Conservation (phyloP, 176 grass and related monocot genomes). For the Bonia amplexicaulis region DNA sequence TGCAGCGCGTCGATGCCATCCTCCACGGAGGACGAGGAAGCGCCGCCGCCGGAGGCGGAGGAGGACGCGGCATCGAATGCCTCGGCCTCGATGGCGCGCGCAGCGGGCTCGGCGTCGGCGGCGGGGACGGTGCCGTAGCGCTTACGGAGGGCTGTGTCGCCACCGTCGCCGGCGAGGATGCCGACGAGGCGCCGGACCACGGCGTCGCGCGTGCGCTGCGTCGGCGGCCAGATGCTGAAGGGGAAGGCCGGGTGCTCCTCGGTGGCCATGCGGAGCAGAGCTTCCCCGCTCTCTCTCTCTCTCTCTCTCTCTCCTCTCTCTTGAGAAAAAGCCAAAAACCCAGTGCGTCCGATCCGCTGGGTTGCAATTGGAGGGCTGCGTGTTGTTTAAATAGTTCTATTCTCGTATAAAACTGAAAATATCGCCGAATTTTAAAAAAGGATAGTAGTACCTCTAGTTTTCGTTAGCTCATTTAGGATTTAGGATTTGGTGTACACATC, state of each 20-base stretch:
- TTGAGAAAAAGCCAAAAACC: too few species aligned
- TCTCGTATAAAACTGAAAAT: too few species aligned
- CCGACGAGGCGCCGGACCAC: conserved; percentile 75
- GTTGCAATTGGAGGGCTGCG: too few species aligned
- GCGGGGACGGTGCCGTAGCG: conserved; percentile 63
- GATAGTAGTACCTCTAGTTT: too few species aligned
- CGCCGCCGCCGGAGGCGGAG: neutral
- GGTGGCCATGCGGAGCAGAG: conserved; percentile 24
- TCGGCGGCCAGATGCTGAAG: conserved; percentile 95
- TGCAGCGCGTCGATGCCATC: conserved; percentile 73
- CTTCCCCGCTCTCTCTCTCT: too few species aligned
- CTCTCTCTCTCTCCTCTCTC: too few species aligned
- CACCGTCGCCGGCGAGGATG: conserved; percentile 44
- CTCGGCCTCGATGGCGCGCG: conserved; percentile 70
- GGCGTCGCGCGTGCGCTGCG: conserved; percentile 78
- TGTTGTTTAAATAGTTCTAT: too few species aligned
- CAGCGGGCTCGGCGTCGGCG: conserved; percentile 48
- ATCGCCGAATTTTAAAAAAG: too few species aligned
- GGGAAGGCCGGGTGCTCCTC: conserved; percentile 40
- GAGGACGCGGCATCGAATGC: conserved; percentile 51
- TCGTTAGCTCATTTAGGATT: too few species aligned
- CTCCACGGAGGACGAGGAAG: conserved; percentile 43
- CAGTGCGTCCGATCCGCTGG: too few species aligned
- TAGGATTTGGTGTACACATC: too few species aligned
- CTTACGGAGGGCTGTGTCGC: conserved; percentile 54